These are phyloP conservation scores for Usnea hakonensis DNA, from an alignment of 495 filamentous ascomycete species.

Conservation along the genomic window DNA sequence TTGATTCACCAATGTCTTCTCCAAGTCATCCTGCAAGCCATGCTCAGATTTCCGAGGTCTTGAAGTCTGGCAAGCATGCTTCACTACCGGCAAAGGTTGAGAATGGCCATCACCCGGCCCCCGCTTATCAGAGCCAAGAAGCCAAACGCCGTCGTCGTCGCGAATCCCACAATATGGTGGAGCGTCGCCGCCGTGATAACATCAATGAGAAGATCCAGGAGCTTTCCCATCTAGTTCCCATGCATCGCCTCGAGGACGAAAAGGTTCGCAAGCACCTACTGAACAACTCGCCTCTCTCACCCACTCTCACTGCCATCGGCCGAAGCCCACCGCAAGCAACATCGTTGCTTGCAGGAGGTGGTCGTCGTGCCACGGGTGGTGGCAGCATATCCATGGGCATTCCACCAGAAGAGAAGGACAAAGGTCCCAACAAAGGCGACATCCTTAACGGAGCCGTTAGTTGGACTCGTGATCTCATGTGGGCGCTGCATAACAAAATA, in stretches of 20 bases:
- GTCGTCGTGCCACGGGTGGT: conserved; percentile 64
- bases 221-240: conserved; percentile 83
- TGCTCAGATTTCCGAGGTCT: conserved; percentile 59
- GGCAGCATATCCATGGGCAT: conserved; percentile 87
- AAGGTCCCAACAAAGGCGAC: conserved; percentile 97
- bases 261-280: conserved; percentile 90
- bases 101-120: conserved; percentile 39
- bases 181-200: conserved; percentile 89
- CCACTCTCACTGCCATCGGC: conserved; percentile 57
- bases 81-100: conserved; percentile 66
- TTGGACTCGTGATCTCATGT: conserved; percentile 98
- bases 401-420: conserved; percentile 93
- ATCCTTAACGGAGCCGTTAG: conserved; percentile 94
- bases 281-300: conserved; percentile 81
- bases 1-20: conserved; percentile 74
- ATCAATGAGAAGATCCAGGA: conserved; percentile 99
- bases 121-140: conserved; percentile 68
- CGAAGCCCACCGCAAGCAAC: conserved; percentile 69
- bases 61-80: conserved; percentile 61
- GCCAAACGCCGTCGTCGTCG: conserved; percentile 82
- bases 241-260: conserved; percentile 91
- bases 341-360: conserved; percentile 81
- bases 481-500: conserved; percentile 78
- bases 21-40: conserved; percentile 51
- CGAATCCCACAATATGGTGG: conserved; percentile 93